These are phyloP conservation scores for Sporopachydermia cereana DNA, from an alignment of 1,139 yeast species.

Conservation along the genomic window DNA sequence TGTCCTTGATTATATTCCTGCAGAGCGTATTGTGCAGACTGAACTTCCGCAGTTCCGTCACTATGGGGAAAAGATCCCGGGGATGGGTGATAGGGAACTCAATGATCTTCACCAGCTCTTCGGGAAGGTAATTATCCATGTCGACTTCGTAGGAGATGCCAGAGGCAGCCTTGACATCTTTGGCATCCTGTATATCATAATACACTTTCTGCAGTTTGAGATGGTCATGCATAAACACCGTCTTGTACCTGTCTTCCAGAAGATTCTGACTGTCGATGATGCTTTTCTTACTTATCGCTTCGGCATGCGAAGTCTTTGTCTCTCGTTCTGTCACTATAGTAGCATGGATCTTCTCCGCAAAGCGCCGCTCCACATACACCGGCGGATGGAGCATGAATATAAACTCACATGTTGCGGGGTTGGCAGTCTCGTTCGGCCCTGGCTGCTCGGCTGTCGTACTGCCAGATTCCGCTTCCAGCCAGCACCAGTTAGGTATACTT, in stretches of 20 bases:
- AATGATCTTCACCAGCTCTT: slow-evolving; percentile 17
- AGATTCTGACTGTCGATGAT: slow-evolving; percentile 1
- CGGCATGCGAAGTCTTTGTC: background rate
- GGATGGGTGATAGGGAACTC: slow-evolving; percentile 25
- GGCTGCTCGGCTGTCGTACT: background rate
- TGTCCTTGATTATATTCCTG: background rate
- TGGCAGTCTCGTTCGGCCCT: background rate
- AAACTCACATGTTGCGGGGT: background rate
- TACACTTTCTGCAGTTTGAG: slow-evolving; percentile 2
- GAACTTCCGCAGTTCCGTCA: slow-evolving; percentile 12
- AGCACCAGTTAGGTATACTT: background rate
- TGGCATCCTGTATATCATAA: background rate
- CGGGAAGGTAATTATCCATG: slow-evolving; percentile 21
- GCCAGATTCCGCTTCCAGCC: background rate
- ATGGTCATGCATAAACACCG: background rate
- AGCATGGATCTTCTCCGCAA: slow-evolving; percentile 5
- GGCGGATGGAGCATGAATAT: slow-evolving; percentile 1
- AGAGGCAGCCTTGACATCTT: background rate
- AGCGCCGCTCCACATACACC: slow-evolving; percentile 1
- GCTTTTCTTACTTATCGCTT: slow-evolving; percentile 4
- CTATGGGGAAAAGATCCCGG: slow-evolving; percentile 14
- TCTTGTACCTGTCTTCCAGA: background rate
- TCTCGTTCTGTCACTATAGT: background rate
- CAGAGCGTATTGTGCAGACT: background rate
- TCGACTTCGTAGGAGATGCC: slow-evolving; percentile 10